phyloP scores from a whole-genome alignment of 768 basidiomycete species.

The Suillus subluteus region DNA sequence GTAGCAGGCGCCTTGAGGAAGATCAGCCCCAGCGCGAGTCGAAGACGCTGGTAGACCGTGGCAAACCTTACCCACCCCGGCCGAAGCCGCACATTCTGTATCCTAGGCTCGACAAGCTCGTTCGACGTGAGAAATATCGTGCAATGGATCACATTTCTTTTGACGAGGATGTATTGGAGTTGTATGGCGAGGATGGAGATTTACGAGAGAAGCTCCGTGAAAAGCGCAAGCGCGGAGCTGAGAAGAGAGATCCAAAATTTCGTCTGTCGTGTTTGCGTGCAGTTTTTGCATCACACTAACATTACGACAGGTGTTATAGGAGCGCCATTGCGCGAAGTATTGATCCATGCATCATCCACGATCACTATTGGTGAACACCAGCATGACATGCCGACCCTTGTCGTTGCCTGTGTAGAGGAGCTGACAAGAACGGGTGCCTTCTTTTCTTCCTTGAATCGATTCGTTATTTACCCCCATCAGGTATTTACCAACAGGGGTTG shows the following conservation, averaged over 20 bases:
- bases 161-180: slow-evolving; percentile 24
- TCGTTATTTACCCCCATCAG: slow-evolving; percentile 25
- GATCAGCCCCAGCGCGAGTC: slow-evolving; percentile 5
- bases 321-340: slow-evolving; percentile 37
- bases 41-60: slow-evolving; percentile 9
- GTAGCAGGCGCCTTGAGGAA: slow-evolving; percentile 4
- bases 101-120: slow-evolving; percentile 29
- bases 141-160: slow-evolving; percentile 32
- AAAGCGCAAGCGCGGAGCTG: slow-evolving; percentile 21
- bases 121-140: slow-evolving; percentile 23
- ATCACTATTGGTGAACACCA: slow-evolving; percentile 41
- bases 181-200: slow-evolving; percentile 23
- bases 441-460: not conserved
- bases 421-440: slow-evolving; percentile 46
- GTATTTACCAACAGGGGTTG: slow-evolving; percentile 45
- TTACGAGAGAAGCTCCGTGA: slow-evolving; percentile 28
- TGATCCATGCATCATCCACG: slow-evolving; percentile 35
- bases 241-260: slow-evolving; percentile 28
- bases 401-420: slow-evolving; percentile 48
- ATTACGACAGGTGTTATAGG: slow-evolving; percentile 39
- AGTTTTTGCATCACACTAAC: not conserved
- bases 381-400: slow-evolving; percentile 43
- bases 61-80: slow-evolving; percentile 23
- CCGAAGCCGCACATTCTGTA: slow-evolving; percentile 26
- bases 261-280: slow-evolving; percentile 22